Base-by-base conservation (phyloP, 2,329 filamentous ascomycete genomes). In the Neopestalotiopsis rosae region DNA sequence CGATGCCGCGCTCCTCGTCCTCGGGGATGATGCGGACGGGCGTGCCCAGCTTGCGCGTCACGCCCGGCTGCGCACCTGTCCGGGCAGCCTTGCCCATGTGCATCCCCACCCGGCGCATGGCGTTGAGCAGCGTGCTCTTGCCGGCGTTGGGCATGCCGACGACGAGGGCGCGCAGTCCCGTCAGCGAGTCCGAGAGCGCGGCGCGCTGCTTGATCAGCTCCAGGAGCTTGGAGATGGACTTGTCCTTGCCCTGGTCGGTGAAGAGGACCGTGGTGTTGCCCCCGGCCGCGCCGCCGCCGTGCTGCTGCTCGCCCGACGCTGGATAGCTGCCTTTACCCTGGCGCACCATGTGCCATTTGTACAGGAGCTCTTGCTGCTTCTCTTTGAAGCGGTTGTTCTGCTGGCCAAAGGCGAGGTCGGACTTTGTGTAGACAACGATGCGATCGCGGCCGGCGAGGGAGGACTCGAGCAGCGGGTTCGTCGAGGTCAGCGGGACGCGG, bases 81-180 rank as follows among this genome's bases (percentile, higher is more conserved):
- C 85, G 86, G 49, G 95, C 93, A 1, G 90, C 95, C 78, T 95
- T 97, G 34, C 79, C 72, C 17, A 78, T 77, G 42, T 74, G 75
- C 73, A 93, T 87, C 56, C 94, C 94, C 20, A 87, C 84, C 56
- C 86, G 88, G 24, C 96, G 91, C 63, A 98, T 87, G 17, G 91
- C 89, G 79, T 99, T 99, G 57, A 99, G 89, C n/a, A 99, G 85
- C 1, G 95, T 94, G 61, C 94, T 97, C 82, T 99, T 99, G 45
- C 96, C 96, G 0, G 97, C 94, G 78, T 99, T 99, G 45, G 96
- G 96, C 95, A 99, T 98, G 67, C 96, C 96, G 14, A 98, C 95
- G 0, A 98, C 89, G 79, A 99, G 88, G 68, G 94, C 89, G 63
- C 94, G 89, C 73, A 94, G 88, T n/a, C 94, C 95, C 7, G 93